A percentile compares a stretch with the other conserved stretches of the same genome.
These are phyloP conservation scores for Tolypocladium album DNA, from an alignment of 2,329 filamentous ascomycete genomes.

Conservation along the genomic window DNA sequence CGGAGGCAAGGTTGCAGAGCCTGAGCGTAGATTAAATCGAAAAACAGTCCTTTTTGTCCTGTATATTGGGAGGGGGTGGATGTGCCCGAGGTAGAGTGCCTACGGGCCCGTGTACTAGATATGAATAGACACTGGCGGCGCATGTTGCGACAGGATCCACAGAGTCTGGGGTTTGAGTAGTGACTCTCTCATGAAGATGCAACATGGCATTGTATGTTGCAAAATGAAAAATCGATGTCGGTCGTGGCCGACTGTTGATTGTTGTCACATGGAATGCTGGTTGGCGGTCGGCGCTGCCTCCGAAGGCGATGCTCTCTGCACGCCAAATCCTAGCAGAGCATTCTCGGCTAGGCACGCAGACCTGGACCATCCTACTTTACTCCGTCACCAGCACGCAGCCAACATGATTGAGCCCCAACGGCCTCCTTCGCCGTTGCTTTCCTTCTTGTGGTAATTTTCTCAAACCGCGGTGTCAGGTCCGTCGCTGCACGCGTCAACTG, in stretches of 20 bases:
- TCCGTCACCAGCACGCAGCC: neutral
- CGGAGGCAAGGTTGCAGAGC: constrained; percentile 82
- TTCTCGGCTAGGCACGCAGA: neutral
- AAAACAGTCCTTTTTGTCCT: constrained; percentile 19
- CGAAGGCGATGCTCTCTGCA: too few relatives aligned
- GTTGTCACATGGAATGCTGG: neutral
- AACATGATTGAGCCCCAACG: neutral
- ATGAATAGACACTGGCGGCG: constrained; percentile 19
- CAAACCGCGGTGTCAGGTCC: too few relatives aligned
- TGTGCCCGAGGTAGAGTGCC: constrained; percentile 13
- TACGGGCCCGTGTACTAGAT: constrained; percentile 22
- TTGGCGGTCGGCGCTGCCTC: neutral
- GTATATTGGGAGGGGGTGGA: constrained; percentile 21
- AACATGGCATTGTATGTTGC: neutral
- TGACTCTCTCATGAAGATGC: neutral
- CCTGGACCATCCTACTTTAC: neutral
- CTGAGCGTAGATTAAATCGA: constrained; percentile 61
- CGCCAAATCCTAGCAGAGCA: too few relatives aligned
- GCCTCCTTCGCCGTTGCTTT: neutral
- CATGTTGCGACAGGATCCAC: neutral
- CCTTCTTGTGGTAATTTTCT: neutral
- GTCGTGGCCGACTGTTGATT: neutral
- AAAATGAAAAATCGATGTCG: neutral
- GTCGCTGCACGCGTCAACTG: neutral
- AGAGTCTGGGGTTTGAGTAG: neutral